Evolutionary conservation across 164 flowering plant genomes (phyloP), one percentile per base, ranked within the genome.

Genomic region (Macadamia tetraphylla): DNA sequence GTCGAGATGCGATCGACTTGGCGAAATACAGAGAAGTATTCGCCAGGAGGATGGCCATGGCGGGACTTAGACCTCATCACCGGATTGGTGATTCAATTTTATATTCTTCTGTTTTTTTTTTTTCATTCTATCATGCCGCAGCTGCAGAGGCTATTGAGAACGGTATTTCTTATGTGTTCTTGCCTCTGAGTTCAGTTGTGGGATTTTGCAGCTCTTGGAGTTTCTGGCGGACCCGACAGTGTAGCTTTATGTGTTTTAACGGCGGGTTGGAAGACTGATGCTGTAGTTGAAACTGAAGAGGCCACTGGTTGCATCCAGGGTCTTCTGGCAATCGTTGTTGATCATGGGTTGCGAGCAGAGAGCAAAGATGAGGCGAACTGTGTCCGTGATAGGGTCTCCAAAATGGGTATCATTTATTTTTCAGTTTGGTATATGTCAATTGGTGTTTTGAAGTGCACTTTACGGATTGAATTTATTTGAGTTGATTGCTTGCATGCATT

Each of bases 211-310:
- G 98, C 97, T 57, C 17, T 93, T 43, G 98, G 92, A 29, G 98
- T 94, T 9, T 89, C 97, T 30, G 98, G 98, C 5, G 98, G 98
- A 6, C 88, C 96, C 9, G 98, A 94, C 65, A 94, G 98, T 71
- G 82, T 94, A 76, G 97, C 95, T 0, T 75, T 94, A 3, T 91
- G 96, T 69, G 81, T 82, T 49, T 70, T 94, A 46, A 77, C 96
- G 12, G 86, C 92, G 43, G 74, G 43, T 35, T 94, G 98, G 98
- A 94, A 91, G 75, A 72, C 60, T 3, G 76, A 76, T 29, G 82
- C 81, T 42, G 62, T 51, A 49, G 43, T 72, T 73, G 75, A 71
- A 42, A 68, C 40, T 18, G 62, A 62, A 55, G 74, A 69, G 42
- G 64, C 49, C 10, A 68, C 71, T 55, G 83, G 82, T 40, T 77